Conservation (phyloP, 1,284 basidiomycete genomes). For the Singerocomus rubriflavus region DNA sequence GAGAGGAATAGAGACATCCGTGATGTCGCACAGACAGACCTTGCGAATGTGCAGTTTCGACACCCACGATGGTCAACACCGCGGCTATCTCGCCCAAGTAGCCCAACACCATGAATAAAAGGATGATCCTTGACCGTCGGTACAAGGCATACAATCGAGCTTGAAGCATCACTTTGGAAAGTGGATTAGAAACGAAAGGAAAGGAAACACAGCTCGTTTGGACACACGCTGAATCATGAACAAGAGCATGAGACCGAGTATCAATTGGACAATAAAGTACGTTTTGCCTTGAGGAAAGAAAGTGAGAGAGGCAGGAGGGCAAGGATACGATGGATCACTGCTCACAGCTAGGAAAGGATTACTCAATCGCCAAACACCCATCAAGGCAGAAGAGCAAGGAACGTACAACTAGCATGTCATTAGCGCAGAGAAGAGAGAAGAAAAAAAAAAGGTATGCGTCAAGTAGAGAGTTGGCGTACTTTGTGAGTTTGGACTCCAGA, state of each 20-base stretch:
- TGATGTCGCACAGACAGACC: slow-evolving; percentile 2
- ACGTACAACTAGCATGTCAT: slow-evolving; percentile 17
- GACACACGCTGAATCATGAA: slow-evolving; percentile 17
- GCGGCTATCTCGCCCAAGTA: slow-evolving; percentile 13
- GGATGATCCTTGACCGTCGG: slow-evolving; percentile 6
- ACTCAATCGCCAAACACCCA: not conserved
- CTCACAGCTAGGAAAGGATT: slow-evolving; percentile 10
- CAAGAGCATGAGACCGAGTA: not conserved
- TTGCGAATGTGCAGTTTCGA: not conserved
- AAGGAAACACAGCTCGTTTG: not conserved
- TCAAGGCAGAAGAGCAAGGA: not conserved
- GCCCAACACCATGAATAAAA: slow-evolving; percentile 10
- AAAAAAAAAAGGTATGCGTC: too few relatives aligned
- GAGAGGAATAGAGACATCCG: too few relatives aligned
- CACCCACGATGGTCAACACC: slow-evolving; percentile 1
- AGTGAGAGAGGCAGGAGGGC: not conserved
- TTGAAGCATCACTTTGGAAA: slow-evolving; percentile 15
- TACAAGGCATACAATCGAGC: slow-evolving; percentile 20
- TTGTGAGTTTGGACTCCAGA: not conserved
- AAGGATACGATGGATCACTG: not conserved
- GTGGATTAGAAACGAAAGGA: not conserved
- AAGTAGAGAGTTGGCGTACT: slow-evolving; percentile 11
- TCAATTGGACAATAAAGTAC: slow-evolving; percentile 9
- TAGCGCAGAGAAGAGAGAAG: not conserved
- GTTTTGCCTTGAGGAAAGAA: slow-evolving; percentile 4